phyloP scores from a whole-genome alignment of 2,329 filamentous ascomycete species.

The Westerdykella ornata region DNA sequence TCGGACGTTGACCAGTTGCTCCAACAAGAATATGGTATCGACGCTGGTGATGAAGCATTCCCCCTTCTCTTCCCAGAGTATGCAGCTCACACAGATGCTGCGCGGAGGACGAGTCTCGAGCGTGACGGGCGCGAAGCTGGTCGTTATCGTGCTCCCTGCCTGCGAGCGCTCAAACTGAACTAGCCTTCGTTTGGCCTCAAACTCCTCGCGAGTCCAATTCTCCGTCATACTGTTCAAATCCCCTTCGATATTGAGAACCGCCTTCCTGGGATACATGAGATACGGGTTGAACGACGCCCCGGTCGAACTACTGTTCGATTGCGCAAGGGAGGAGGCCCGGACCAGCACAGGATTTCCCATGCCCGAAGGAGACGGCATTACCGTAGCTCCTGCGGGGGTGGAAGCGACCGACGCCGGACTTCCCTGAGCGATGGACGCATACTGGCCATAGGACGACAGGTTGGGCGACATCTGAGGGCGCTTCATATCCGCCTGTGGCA shows the following conservation, averaged over 20 bases:
- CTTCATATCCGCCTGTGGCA: slow-evolving; percentile 27
- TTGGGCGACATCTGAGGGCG: slow-evolving; percentile 32
- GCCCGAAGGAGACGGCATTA: slow-evolving; percentile 42
- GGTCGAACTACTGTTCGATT: slow-evolving; percentile 42
- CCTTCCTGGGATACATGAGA: slow-evolving; percentile 72
- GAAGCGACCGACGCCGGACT: slow-evolving; percentile 38
- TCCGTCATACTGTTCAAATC: slow-evolving; percentile 79
- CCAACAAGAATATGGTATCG: slow-evolving; percentile 90
- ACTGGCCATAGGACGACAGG: slow-evolving; percentile 36
- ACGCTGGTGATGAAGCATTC: slow-evolving; percentile 94
- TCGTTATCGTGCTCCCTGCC: slow-evolving; percentile 70
- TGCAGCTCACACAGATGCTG: slow-evolving; percentile 94
- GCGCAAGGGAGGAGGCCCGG: slow-evolving; percentile 59
- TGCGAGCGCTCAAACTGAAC: slow-evolving; percentile 85
- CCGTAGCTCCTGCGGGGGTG: slow-evolving; percentile 32
- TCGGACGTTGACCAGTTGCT: slow-evolving; percentile 75
- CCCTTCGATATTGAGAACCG: slow-evolving; percentile 74
- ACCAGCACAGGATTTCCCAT: slow-evolving; percentile 55
- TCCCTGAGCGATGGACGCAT: slow-evolving; percentile 42
- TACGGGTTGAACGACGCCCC: slow-evolving; percentile 62
- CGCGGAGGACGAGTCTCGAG: slow-evolving; percentile 72
- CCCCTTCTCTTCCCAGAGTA: slow-evolving; percentile 87
- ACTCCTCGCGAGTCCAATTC: slow-evolving; percentile 77
- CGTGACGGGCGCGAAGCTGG: slow-evolving; percentile 71
- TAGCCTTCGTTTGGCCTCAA: slow-evolving; percentile 69